Conservation (phyloP, 2,329 filamentous ascomycete genomes). For the Bipolaris oryzae region DNA sequence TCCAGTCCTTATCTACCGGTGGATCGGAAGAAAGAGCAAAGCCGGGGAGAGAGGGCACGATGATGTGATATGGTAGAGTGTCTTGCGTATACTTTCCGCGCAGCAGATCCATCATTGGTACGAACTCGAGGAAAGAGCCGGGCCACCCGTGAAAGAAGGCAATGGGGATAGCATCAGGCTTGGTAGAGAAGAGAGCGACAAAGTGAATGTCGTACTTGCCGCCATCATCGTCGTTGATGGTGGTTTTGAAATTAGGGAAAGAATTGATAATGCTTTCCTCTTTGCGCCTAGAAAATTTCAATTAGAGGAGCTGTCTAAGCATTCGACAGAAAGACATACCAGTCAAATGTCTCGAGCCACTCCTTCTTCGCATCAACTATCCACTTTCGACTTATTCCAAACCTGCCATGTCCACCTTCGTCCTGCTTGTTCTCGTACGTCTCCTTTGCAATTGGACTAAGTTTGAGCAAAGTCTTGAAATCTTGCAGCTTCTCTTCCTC, state of each 20-base stretch:
- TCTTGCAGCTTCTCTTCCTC: constrained; percentile 38
- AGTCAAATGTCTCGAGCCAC: constrained; percentile 44
- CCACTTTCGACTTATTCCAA: constrained; percentile 43
- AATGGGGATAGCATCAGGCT: constrained; percentile 58
- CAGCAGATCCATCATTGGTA: constrained; percentile 58
- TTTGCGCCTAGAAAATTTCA: constrained; percentile 36
- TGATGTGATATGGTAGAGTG: constrained; percentile 62
- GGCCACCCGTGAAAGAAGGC: constrained; percentile 64
- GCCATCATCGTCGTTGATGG: constrained; percentile 50
- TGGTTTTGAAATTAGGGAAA: constrained; percentile 57
- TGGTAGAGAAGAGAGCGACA: constrained; percentile 60
- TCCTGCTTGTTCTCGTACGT: constrained; percentile 37
- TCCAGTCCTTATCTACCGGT: constrained; percentile 55
- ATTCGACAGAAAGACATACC: constrained; percentile 25
- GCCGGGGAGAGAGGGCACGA: constrained; percentile 62
- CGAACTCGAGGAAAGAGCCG: constrained; percentile 60
- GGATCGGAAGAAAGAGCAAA: constrained; percentile 59
- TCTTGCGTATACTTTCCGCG: constrained; percentile 56
- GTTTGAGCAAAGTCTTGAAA: constrained; percentile 35
- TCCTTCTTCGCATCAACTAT: constrained; percentile 35
- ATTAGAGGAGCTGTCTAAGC: neutral
- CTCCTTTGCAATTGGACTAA: constrained; percentile 41
- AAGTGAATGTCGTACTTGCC: constrained; percentile 58
- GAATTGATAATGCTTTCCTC: constrained; percentile 55
- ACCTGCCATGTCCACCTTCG: constrained; percentile 34